phyloP scores from a whole-genome alignment of 73 alveolate species.

The Blepharisma stoltei region DNA sequence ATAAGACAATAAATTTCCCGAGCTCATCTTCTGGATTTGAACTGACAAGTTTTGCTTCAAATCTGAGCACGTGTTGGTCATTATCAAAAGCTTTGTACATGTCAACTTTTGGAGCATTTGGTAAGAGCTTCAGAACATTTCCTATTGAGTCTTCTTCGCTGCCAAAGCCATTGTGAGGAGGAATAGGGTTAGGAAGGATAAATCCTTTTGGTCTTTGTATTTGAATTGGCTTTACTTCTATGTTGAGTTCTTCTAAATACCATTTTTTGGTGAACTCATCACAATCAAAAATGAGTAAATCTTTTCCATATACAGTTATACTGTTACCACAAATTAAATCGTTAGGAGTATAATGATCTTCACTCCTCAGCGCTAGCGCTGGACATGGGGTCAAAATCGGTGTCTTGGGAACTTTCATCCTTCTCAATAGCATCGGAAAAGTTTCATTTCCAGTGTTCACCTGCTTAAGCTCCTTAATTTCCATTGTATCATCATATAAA shows the following conservation, averaged over 20 bases:
- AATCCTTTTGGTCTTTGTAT: conserved; percentile 72
- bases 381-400: conserved; percentile 93
- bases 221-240: conserved; percentile 68
- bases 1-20: conserved; percentile 85
- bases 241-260: conserved; percentile 79
- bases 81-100: conserved; percentile 78
- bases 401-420: conserved; percentile 84
- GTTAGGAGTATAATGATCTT: conserved; percentile 82
- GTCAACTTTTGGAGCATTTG: conserved; percentile 84
- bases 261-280: conserved; percentile 94
- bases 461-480: conserved; percentile 87
- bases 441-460: conserved; percentile 89
- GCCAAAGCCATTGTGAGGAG: conserved; percentile 94
- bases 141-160: conserved; percentile 93
- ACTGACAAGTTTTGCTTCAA: conserved; percentile 81
- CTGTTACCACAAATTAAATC: conserved; percentile 86
- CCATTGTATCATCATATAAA: conserved; percentile 85
- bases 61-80: conserved; percentile 88
- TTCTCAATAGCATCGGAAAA: conserved; percentile 88
- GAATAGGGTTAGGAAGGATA: conserved; percentile 76
- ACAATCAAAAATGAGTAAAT: conserved; percentile 78
- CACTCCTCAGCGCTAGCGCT: conserved; percentile 87
- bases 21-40: conserved; percentile 88
- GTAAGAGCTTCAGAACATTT: conserved; percentile 72
- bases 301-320: conserved; percentile 85